Evolutionary conservation across 805 yeast species (phyloP).

Genomic region (Starmerella bombicola): DNA sequence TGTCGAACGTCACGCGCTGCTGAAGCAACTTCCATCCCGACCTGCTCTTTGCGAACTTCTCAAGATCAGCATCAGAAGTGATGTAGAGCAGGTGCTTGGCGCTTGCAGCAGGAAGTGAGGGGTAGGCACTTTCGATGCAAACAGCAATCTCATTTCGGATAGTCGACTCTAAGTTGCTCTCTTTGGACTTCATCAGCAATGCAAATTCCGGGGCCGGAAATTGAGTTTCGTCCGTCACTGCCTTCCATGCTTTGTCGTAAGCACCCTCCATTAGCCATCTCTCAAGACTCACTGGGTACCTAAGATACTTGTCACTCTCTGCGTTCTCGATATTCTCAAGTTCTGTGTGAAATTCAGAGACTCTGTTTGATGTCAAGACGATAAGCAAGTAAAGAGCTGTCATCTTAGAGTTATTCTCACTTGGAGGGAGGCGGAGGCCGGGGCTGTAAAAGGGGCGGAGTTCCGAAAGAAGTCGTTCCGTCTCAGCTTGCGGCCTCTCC

Average conservation of each 20-base stretch:
- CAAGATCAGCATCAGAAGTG: constrained; percentile 42
- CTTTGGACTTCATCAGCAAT: constrained; percentile 52
- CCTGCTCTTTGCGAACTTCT: constrained; percentile 39
- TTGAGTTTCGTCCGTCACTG: constrained; percentile 43
- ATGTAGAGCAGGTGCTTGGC: constrained; percentile 71
- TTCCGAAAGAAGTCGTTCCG: constrained; percentile 60
- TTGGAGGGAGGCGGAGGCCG: constrained; percentile 32
- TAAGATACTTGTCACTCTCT: constrained; percentile 58
- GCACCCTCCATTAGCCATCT: constrained; percentile 94
- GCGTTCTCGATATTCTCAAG: constrained; percentile 55
- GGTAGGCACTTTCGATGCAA: constrained; percentile 70
- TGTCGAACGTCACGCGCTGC: constrained; percentile 35
- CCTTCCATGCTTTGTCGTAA: constrained; percentile 79
- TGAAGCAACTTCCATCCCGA: constrained; percentile 47
- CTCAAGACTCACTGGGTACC: constrained; percentile 80
- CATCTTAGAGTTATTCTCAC: constrained; percentile 58
- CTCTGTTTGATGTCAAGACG: constrained; percentile 67
- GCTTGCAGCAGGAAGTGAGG: constrained; percentile 62
- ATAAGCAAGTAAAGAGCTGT: constrained; percentile 64
- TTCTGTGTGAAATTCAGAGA: constrained; percentile 82
- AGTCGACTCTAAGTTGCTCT: constrained; percentile 44
- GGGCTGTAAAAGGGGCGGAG: constrained; percentile 62
- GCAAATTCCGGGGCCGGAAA: constrained; percentile 57
- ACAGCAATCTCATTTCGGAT: constrained; percentile 77
- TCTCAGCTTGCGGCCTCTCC: constrained; percentile 43